Evolutionary conservation across 768 basidiomycete genomes (phyloP), one percentile per base, ranked within the genome.

Genomic region (Auriscalpium vulgare): DNA sequence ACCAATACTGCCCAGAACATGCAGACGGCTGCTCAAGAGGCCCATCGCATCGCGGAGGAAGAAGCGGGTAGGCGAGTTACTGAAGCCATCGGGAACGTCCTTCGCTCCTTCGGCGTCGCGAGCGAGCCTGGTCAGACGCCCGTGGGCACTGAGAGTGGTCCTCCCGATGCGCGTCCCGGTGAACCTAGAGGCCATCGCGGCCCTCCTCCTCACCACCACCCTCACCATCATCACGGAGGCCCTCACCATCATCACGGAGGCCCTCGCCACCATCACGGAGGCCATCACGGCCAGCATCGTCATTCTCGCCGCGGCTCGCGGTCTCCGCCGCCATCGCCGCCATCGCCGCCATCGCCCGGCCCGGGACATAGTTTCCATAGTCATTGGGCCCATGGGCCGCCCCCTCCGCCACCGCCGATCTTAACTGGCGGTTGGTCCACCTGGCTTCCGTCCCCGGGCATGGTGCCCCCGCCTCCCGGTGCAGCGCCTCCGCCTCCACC

Each of bases 1-100:
- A 7, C 29, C 29, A 29, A 29, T 7, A 29, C 29, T 29, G 29
- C 29, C 5, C 29, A 29, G 29, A 7, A 7, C 29, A 29, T 29
- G 29, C 29, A 29, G 29, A 66, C 68, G 46, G 71, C 75, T n/a
- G 68, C 78, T 0, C 75, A 74, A 36, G 74, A 78, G 17, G 63
- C 78, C 19, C 75, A 77, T 34, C 75, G 75, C 40, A 66, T 66
- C 21, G 70, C 80, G 1, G 87, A 91, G 63, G 80, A 81, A 62
- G 83, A 85, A 60, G 87, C 88, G 1, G 79, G 82, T 13, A 72
- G 74, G 45, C 74, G 80, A 51, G 79, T 89, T 14, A 77, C 84
- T 4, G 81, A 86, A 34, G 81, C 84, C 8, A 68, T 91, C 35
- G 80, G 77, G 7, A 74, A 74, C 47, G 69, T 91, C 36, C 73